Evolutionary conservation across 2,329 filamentous ascomycete species (phyloP), one percentile per base, ranked within the genome.

Genomic region (Pyrenochaeta sp.): DNA sequence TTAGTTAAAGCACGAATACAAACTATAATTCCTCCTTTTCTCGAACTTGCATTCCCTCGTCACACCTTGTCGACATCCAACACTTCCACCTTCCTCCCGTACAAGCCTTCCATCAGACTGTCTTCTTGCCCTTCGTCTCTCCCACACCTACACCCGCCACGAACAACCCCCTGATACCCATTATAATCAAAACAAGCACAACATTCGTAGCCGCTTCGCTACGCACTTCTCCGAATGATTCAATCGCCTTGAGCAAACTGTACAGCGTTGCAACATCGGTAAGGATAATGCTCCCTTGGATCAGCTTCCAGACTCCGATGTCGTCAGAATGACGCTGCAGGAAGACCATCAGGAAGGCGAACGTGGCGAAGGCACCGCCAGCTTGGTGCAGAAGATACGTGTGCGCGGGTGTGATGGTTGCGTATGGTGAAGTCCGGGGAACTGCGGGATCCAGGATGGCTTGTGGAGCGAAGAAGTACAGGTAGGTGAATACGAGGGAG

Each of bases 261-360:
- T 23, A 43, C 19, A 48, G 24, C 15, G 17, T 39, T 14, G 38
- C 38, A 9, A 31, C 22, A 27, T 43, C 44, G 17, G 45, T 44
- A 13, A 44, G 30, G 22, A 35, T 10, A 23, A 37, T 8, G 3
- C 28, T 41, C 13, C 27, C 19, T 31, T 49, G 35, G 13, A 49
- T 44, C 8, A 37, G 15, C 18, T 21, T 41, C 41, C 40, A 44
- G 24, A 41, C 41, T 4, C 24, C 35, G 21, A 49, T 19, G 11
- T 49, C 46, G 2, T 29, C 34, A 2, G 46, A 41, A 14, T 41
- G 20, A 5, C 36, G 36, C 15, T 44, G 32, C 41, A 49, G 34
- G 13, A 35, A 32, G 15, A 34, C 7, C 41, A 41, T 36, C 8
- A 37, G 18, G 19, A 44, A 30, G 6, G 31, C 36, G 24, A 39